Percentiles rank a stretch among this genome's conserved stretches.
Conservation (phyloP, 1,139 yeast genomes). For the Sugiyamaella novakii region DNA sequence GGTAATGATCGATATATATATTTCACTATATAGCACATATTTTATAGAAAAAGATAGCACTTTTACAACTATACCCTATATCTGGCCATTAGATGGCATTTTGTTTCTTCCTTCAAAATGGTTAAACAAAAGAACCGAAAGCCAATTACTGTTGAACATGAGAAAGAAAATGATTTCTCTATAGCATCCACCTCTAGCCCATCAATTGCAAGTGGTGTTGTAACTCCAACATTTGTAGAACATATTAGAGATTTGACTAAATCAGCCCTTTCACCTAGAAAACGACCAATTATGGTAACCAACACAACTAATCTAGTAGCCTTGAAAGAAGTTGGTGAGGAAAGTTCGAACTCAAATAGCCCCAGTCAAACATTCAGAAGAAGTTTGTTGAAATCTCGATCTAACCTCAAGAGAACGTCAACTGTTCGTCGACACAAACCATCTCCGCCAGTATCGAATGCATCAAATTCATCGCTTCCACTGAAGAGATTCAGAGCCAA, state of each 20-base stretch:
- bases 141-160: conserved; percentile 20
- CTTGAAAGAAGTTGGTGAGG: conserved; percentile 1
- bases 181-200: conserved; percentile 16
- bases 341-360: too few relatives aligned
- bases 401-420: conserved; percentile 16
- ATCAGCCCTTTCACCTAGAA: conserved; percentile 19
- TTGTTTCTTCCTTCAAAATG: too few relatives aligned
- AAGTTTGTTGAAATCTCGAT: conserved; percentile 15
- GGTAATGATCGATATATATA: too few relatives aligned
- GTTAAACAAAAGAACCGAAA: conserved; percentile 9
- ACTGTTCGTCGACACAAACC: conserved; percentile 8
- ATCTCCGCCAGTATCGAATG: conserved; percentile 5
- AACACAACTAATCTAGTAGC: conserved; percentile 1
- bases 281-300: conserved; percentile 21
- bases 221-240: conserved; percentile 22
- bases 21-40: neutral
- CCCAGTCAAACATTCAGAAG: conserved; percentile 17
- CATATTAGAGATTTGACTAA: conserved; percentile 19
- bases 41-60: neutral
- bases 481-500: too few relatives aligned
- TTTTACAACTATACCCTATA: too few relatives aligned
- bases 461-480: conserved; percentile 5
- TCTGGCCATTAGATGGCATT: too few relatives aligned
- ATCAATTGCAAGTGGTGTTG: conserved; percentile 23
- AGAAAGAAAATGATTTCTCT: conserved; percentile 9